Evolutionary conservation across 345 rosid genomes (phyloP), one percentile per base, ranked within the genome.

Genomic region (Aegle marmelos): DNA sequence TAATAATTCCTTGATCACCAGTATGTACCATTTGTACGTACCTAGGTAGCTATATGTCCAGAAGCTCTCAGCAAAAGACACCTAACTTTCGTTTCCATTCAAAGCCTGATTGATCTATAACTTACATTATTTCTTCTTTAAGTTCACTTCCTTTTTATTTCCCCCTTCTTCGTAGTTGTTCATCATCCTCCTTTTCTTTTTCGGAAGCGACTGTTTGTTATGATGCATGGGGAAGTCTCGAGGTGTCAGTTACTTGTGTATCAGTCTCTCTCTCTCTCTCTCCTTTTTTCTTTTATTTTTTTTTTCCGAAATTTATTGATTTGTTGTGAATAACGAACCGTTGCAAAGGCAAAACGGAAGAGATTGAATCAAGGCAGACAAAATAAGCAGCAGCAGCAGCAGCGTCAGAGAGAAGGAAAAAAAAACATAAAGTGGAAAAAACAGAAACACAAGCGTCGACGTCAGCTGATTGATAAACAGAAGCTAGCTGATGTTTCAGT

Each of bases 301-400:
- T 57, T 8, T 4, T 41, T 7, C 8, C 54, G n/a, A 33, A 67
- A 78, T 86, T 84, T 78, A 84, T 87, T 87, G 80, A 82, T 86
- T 86, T 84, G 83, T 82, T 87, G 85, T 78, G 79, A 84, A 84
- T 84, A 84, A 87, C 70, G 75, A 56, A 56, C 76, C 84, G 84
- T 74, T 86, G 79, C 69, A 50, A 81, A 78, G 74, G 80, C 74
- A 57, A 27, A 77, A 70, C 76, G 79, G 85, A 66, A 66, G 63
- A 63, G 64, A 76, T 80, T 81, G 82, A 72, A 68, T 76, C 9
- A 67, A 60, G 82, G 74, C 72, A 76, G 50, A 60, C 74, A 50
- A 76, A 84, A 83, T 81, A 85, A 79, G 80, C 71, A 72, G 67
- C 63, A 19, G 72, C 67, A 24, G 70, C 78, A 73, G 59, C 70